Evolutionary conservation across 257 asterid genomes (phyloP).

Genomic region (Echites panduratus): DNA sequence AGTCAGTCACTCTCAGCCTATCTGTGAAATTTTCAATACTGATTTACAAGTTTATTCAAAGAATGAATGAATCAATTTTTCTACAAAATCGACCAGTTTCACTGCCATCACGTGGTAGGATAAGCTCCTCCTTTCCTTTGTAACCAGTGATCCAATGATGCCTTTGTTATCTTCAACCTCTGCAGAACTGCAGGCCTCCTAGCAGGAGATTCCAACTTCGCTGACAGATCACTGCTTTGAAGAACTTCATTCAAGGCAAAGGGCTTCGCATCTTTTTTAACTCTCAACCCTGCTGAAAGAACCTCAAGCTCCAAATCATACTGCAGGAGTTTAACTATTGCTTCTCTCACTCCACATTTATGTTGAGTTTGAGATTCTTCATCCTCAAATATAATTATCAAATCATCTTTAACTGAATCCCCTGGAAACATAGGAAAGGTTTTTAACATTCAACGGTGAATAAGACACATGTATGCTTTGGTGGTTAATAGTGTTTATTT

Average conservation of each 20-base stretch:
- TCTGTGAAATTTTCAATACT: not conserved
- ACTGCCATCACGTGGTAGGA: not conserved
- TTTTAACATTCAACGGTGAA: conserved; percentile 4
- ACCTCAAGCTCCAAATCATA: conserved; percentile 74
- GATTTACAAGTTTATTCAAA: conserved; percentile 5
- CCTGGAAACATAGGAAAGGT: conserved; percentile 43
- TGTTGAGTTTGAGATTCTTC: conserved; percentile 26
- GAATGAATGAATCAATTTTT: conserved; percentile 29
- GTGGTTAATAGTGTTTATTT: not conserved
- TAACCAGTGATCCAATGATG: conserved; percentile 66
- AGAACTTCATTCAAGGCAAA: conserved; percentile 24
- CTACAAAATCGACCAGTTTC: conserved; percentile 9
- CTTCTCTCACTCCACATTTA: conserved; percentile 42
- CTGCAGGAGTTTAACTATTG: conserved; percentile 54
- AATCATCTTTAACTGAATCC: conserved; percentile 51
- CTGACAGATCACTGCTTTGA: conserved; percentile 19
- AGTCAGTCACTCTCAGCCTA: not conserved
- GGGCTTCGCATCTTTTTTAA: conserved; percentile 21
- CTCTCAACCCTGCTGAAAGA: conserved; percentile 30
- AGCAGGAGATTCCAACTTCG: conserved; percentile 38
- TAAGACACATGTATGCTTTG: not conserved
- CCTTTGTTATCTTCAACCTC: conserved; percentile 54
- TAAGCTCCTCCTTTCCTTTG: conserved; percentile 31
- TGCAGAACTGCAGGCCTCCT: conserved; percentile 68
- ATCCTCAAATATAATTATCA: conserved; percentile 57